These are phyloP conservation scores for Arxiozyma heterogenica DNA, from an alignment of 1,139 yeast genomes.

Conservation along the genomic window DNA sequence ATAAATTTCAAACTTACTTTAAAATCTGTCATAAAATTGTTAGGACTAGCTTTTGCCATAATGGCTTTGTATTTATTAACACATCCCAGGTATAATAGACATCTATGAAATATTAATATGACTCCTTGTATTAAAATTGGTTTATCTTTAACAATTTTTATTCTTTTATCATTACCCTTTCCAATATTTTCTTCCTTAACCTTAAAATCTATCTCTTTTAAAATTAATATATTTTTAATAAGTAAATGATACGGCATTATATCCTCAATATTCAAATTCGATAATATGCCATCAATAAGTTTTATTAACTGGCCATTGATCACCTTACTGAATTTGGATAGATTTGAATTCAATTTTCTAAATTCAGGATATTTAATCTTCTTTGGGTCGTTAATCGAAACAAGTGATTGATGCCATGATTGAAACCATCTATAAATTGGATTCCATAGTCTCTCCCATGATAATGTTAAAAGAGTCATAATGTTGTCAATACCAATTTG, in stretches of 20 bases:
- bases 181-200: not conserved
- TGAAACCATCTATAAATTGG: slow-evolving; percentile 49
- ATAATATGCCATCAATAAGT: slow-evolving; percentile 27
- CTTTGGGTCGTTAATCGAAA: slow-evolving; percentile 16
- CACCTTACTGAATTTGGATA: slow-evolving; percentile 41
- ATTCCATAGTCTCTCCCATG: slow-evolving; percentile 57
- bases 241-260: slow-evolving; percentile 15
- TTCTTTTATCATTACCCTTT: slow-evolving; percentile 12
- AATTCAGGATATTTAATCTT: slow-evolving; percentile 40
- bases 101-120: slow-evolving; percentile 43
- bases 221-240: slow-evolving; percentile 12
- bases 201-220: slow-evolving; percentile 11
- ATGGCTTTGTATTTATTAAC: slow-evolving; percentile 46
- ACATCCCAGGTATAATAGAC: slow-evolving; percentile 51
- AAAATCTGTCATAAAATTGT: slow-evolving; percentile 35
- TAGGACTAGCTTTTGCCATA: slow-evolving; percentile 35
- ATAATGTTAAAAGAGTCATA: slow-evolving; percentile 33
- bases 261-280: slow-evolving; percentile 10
- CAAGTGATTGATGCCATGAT: slow-evolving; percentile 21
- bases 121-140: slow-evolving; percentile 32
- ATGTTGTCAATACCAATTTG: not conserved
- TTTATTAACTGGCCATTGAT: slow-evolving; percentile 41
- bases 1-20: slow-evolving; percentile 42
- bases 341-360: slow-evolving; percentile 45
- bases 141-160: slow-evolving; percentile 2